Conservation (phyloP, 495 filamentous ascomycete genomes). For the Haplographium delicatum region DNA sequence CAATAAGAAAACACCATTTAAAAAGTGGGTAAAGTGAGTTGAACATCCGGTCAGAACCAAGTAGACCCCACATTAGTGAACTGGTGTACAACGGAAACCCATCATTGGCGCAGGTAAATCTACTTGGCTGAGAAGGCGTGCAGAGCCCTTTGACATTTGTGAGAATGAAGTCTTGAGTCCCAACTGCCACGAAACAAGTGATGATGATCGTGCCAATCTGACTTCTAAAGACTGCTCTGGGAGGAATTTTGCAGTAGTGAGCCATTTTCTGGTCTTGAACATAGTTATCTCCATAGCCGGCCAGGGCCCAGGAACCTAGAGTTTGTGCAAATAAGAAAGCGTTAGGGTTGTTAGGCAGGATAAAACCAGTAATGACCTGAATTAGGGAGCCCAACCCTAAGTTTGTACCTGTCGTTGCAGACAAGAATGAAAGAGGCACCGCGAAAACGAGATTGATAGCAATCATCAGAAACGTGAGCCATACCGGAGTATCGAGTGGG, state of each 20-base stretch:
- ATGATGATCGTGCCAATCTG: conserved; percentile 53
- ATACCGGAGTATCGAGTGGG: conserved; percentile 17
- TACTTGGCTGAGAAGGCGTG: conserved; percentile 37
- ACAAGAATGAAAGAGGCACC: conserved; percentile 26
- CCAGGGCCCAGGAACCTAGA: conserved; percentile 55
- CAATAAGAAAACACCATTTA: conserved; percentile 38
- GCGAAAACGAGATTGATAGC: conserved; percentile 29
- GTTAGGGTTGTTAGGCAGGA: conserved; percentile 55
- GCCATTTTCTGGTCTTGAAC: conserved; percentile 38
- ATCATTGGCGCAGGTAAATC: conserved; percentile 54
- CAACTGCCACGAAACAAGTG: conserved; percentile 54
- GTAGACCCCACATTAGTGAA: conserved; percentile 36
- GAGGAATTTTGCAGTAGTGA: conserved; percentile 66
- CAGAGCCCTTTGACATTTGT: conserved; percentile 49
- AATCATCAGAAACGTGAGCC: conserved; percentile 22
- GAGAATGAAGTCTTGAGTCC: conserved; percentile 56
- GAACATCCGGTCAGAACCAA: conserved; percentile 47
- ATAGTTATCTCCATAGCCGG: conserved; percentile 46
- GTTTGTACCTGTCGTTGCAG: conserved; percentile 32
- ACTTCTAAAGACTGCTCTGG: conserved; percentile 50
- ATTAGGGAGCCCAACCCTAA: conserved; percentile 51
- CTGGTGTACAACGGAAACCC: conserved; percentile 55
- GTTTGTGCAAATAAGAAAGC: conserved; percentile 63
- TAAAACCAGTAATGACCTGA: conserved; percentile 58
- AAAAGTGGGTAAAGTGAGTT: conserved; percentile 29